Conservation (phyloP, 1,284 basidiomycete genomes). For the Phylloboletellus chloephorus region DNA sequence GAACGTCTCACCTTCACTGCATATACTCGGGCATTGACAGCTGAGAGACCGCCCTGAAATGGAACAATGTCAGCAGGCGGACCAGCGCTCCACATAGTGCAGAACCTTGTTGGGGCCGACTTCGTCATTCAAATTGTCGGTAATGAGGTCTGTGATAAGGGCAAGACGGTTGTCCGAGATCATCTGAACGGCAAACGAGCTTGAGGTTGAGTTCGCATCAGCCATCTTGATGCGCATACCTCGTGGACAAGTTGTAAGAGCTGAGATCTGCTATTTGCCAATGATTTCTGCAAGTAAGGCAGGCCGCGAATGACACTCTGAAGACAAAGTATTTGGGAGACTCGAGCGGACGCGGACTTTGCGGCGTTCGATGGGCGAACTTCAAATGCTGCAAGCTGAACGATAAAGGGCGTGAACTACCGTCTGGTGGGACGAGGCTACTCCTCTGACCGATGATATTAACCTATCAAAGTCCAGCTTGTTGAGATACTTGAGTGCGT, state of each 20-base stretch:
- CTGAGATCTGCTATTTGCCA: constrained; percentile 53
- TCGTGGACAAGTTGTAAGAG: constrained; percentile 60
- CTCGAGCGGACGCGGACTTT: constrained; percentile 62
- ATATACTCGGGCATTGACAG: constrained; percentile 73
- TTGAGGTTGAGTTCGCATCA: too few relatives aligned
- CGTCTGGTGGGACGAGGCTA: neutral
- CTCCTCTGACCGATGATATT: constrained; percentile 54
- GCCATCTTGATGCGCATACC: constrained; percentile 32
- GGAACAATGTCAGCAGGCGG: neutral
- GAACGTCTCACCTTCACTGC: constrained; percentile 60
- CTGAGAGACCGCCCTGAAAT: constrained; percentile 58
- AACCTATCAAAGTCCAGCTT: constrained; percentile 88
- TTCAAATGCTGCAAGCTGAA: constrained; percentile 61
- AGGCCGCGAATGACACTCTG: constrained; percentile 65
- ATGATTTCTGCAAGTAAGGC: constrained; percentile 54
- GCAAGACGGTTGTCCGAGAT: constrained; percentile 64
- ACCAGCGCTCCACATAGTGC: neutral
- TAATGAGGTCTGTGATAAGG: constrained; percentile 57
- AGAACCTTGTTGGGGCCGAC: constrained; percentile 52
- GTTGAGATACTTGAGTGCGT: constrained; percentile 64
- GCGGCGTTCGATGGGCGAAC: constrained; percentile 46
- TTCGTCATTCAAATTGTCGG: constrained; percentile 68
- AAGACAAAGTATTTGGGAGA: constrained; percentile 72
- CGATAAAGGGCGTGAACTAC: neutral
- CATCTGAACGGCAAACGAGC: constrained; percentile 43